These are phyloP conservation scores for Cladosporium sp. DNA, from an alignment of 2,329 filamentous ascomycete species.

Conservation along the genomic window DNA sequence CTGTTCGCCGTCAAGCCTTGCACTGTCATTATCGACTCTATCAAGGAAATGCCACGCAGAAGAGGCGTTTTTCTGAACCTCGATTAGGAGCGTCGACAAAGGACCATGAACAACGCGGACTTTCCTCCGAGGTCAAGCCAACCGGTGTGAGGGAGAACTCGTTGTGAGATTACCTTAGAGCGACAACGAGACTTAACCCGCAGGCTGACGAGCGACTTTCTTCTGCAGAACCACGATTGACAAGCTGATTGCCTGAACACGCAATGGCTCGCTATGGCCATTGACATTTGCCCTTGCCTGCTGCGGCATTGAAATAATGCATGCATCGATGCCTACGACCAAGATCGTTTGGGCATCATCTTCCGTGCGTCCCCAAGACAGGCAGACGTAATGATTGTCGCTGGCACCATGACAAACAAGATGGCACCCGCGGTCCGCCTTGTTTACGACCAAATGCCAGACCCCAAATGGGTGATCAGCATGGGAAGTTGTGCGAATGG, in stretches of 20 bases:
- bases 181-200: too few species aligned
- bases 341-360: conserved; percentile 84
- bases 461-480: conserved; percentile 76
- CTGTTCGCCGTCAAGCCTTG: too few species aligned
- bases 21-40: too few species aligned
- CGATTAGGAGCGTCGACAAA: too few species aligned
- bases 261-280: conserved; percentile 81
- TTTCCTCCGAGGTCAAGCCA: conserved; percentile 5
- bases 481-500: conserved; percentile 85
- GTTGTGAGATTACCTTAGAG: too few species aligned
- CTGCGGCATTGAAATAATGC: conserved; percentile 93
- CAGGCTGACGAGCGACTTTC: too few species aligned
- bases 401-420: conserved; percentile 91
- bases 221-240: conserved; percentile 70
- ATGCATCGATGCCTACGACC: conserved; percentile 86
- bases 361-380: conserved; percentile 85
- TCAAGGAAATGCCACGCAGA: too few species aligned
- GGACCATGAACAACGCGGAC: too few species aligned
- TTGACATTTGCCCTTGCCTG: conserved; percentile 86
- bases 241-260: conserved; percentile 76
- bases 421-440: conserved; percentile 86
- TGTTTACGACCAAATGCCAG: conserved; percentile 92
- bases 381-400: conserved; percentile 90
- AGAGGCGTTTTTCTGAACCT: too few species aligned
- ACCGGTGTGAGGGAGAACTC: background rate